Conservation (phyloP, 73 alveolate species). For the Durusdinium trenchii region DNA sequence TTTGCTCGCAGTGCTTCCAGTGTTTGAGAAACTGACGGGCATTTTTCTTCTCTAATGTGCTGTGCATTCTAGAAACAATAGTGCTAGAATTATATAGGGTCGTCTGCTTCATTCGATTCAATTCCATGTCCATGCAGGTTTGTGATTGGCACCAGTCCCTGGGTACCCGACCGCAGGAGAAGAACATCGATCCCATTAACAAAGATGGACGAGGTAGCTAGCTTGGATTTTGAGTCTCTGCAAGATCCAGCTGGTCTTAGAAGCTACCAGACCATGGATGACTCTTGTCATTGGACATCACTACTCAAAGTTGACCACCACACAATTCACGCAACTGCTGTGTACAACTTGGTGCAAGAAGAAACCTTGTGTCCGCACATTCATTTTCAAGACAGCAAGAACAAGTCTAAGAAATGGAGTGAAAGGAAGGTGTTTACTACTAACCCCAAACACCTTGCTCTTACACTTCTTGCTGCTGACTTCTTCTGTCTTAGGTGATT, state of each 20-base stretch:
- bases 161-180: conserved; percentile 17
- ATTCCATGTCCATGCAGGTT: neutral
- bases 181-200: conserved; percentile 51
- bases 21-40: neutral
- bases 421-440: no score
- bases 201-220: conserved; percentile 86
- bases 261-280: neutral
- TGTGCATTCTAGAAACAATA: no score
- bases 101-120: neutral
- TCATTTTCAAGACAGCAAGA: no score
- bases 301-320: neutral
- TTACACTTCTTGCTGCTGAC: neutral
- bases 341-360: no score
- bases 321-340: neutral
- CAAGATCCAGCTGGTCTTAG: neutral
- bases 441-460: neutral
- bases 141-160: no score
- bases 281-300: neutral
- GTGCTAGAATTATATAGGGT: no score
- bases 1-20: neutral
- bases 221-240: neutral
- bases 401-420: no score
- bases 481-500: neutral
- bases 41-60: neutral
- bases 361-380: no score